These are phyloP conservation scores for Durusdinium trenchii DNA, from an alignment of 73 alveolate genomes.

Conservation along the genomic window DNA sequence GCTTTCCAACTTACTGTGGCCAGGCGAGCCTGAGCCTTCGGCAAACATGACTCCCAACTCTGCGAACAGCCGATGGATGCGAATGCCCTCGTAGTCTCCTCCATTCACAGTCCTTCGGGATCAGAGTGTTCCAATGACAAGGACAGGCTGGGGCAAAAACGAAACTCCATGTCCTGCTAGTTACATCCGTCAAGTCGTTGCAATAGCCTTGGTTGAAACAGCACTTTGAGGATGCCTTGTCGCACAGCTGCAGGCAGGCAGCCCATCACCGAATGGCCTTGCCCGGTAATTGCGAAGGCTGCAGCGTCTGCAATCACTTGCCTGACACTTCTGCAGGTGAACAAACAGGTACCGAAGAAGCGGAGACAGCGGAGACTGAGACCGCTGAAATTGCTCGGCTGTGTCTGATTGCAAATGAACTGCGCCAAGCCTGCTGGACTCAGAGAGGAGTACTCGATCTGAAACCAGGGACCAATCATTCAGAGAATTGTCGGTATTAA, in stretches of 20 bases:
- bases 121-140: not conserved
- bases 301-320: not conserved
- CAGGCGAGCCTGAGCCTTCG: not conserved
- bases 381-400: not conserved
- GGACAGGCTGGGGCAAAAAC: not conserved
- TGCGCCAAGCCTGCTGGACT: not conserved
- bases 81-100: conserved; percentile 38
- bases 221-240: not conserved
- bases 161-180: not conserved
- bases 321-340: not conserved
- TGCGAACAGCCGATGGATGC: conserved; percentile 24
- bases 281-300: not conserved
- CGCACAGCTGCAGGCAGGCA: not conserved
- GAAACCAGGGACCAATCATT: conserved; percentile 34
- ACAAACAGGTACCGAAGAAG: not conserved
- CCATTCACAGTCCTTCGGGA: conserved; percentile 26
- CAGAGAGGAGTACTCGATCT: not conserved
- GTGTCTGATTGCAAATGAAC: not conserved
- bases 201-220: not conserved
- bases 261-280: not conserved
- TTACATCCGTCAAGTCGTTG: not conserved
- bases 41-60: conserved; percentile 37
- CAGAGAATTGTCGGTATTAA: conserved; percentile 31
- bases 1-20: not conserved
- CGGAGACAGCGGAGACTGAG: not conserved